Evolutionary conservation across 139 green algal species (phyloP), one percentile per base, ranked within the genome.

Genomic region (Picocystis salinarum): DNA sequence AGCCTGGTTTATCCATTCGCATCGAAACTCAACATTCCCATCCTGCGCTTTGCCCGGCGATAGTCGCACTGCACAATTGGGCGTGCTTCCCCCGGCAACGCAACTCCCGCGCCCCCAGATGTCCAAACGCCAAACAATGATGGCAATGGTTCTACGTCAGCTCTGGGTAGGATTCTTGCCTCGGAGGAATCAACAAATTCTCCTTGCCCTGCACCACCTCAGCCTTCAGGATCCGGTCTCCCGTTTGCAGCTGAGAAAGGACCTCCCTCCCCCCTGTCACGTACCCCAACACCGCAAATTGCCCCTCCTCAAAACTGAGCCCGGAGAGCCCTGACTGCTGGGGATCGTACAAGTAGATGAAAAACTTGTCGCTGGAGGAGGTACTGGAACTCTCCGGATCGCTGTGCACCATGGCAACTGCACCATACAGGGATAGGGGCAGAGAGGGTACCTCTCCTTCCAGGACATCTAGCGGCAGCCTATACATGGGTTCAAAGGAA

Each of bases 291-390:
- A 91, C 79, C 2, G 59, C 59, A 58, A 91, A 91, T 4, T 59
- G 60, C 9, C 80, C 80, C 58, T 92, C 80, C n/a, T 91, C 80
- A 57, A 92, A 92, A 4, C 61, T 61, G 19, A 92, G 58, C 2
- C 80, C 80, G 4, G 69, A 61, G 28, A 89, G 52, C 7, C 78
- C 76, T 1, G 56, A 61, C 46, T 64, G 40, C 33, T 61, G 53
- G 34, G 68, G 59, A 48, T 81, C 58, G 48, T 77, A 88, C 50
- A 79, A 77, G 55, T 70, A 86, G 4, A 92, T 59, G 45, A 91
- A 92, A 40, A 66, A 83, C 28, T 91, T 56, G 3, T 46, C 40
- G 3, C 46, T 54, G n/a, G 58, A 66, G 6, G 74, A 48, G 30
- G 55, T 63, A 6, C 63, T 53, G 9, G 73, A 65, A 0, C 33